These are phyloP conservation scores for Tulasnella sp. DNA, from an alignment of 768 basidiomycete genomes.

Conservation along the genomic window DNA sequence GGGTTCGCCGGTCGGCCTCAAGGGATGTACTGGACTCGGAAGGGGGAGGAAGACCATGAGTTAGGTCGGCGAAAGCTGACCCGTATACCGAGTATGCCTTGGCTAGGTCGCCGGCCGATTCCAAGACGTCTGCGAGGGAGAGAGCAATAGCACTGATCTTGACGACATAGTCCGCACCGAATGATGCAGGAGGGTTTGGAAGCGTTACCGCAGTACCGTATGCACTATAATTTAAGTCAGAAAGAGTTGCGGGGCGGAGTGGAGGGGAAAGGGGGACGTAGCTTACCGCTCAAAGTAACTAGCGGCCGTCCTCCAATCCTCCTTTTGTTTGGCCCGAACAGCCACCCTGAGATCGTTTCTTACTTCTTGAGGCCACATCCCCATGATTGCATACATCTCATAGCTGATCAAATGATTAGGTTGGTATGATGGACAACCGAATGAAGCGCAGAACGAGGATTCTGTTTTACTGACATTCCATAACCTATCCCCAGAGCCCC, in stretches of 20 bases:
- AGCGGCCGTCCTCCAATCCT: slow-evolving; percentile 1
- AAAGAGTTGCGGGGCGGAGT: background rate
- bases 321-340: slow-evolving; percentile 15
- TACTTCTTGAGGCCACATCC: slow-evolving; percentile 12
- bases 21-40: background rate
- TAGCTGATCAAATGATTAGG: background rate
- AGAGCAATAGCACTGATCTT: slow-evolving; percentile 15
- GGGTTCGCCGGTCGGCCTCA: background rate
- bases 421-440: background rate
- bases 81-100: slow-evolving; percentile 8
- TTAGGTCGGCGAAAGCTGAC: background rate
- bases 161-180: background rate
- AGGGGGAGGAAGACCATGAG: background rate
- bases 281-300: slow-evolving; percentile 10
- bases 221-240: background rate
- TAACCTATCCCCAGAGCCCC: slow-evolving; percentile 17
- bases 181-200: background rate
- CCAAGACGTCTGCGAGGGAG: slow-evolving; percentile 14
- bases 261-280: background rate
- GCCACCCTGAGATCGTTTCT: slow-evolving; percentile 18
- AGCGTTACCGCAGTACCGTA: background rate
- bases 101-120: background rate
- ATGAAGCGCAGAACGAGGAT: background rate
- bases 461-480: slow-evolving; percentile 6
- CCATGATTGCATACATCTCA: slow-evolving; percentile 11